Percentiles rank a stretch among this genome's conserved stretches.
These are phyloP conservation scores for Cryptococcus depauperatus DNA, from an alignment of 1,284 basidiomycete species.

Conservation along the genomic window DNA sequence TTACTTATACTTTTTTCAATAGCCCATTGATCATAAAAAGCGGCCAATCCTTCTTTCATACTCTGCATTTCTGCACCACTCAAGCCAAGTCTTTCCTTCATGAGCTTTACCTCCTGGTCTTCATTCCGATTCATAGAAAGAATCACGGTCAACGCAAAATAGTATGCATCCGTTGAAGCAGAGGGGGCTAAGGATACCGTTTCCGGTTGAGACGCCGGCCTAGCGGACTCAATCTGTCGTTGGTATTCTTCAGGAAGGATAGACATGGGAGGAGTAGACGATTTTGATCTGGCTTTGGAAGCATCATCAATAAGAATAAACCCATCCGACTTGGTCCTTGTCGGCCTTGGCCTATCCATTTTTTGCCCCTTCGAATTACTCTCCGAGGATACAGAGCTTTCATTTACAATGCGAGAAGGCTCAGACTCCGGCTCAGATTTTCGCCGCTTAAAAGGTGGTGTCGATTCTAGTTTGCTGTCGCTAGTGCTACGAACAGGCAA, in stretches of 20 bases:
- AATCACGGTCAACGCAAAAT: slow-evolving; percentile 19
- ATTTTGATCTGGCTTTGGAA: slow-evolving; percentile 14
- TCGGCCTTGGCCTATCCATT: slow-evolving; percentile 10
- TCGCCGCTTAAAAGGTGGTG: slow-evolving; percentile 25
- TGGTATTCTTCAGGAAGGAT: slow-evolving; percentile 15
- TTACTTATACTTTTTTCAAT: slow-evolving; percentile 20
- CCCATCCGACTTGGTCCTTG: slow-evolving; percentile 24
- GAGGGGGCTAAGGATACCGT: neutral
- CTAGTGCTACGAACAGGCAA: neutral
- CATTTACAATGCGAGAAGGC: too few relatives aligned
- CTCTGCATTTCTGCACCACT: slow-evolving; percentile 23
- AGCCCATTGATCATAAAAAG: slow-evolving; percentile 28
- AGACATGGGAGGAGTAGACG: slow-evolving; percentile 26
- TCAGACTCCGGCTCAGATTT: slow-evolving; percentile 33
- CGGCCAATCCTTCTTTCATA: slow-evolving; percentile 24
- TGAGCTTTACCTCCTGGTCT: slow-evolving; percentile 8
- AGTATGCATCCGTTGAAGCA: slow-evolving; percentile 16
- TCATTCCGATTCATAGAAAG: neutral
- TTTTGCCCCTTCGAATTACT: neutral
- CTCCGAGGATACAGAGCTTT: too few relatives aligned
- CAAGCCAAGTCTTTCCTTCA: slow-evolving; percentile 23
- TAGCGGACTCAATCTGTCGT: slow-evolving; percentile 1
- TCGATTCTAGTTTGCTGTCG: neutral
- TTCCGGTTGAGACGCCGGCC: neutral
- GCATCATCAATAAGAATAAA: slow-evolving; percentile 6